These are phyloP conservation scores for Penicillium brevicompactum DNA, from an alignment of 2,329 filamentous ascomycete species.

Conservation along the genomic window DNA sequence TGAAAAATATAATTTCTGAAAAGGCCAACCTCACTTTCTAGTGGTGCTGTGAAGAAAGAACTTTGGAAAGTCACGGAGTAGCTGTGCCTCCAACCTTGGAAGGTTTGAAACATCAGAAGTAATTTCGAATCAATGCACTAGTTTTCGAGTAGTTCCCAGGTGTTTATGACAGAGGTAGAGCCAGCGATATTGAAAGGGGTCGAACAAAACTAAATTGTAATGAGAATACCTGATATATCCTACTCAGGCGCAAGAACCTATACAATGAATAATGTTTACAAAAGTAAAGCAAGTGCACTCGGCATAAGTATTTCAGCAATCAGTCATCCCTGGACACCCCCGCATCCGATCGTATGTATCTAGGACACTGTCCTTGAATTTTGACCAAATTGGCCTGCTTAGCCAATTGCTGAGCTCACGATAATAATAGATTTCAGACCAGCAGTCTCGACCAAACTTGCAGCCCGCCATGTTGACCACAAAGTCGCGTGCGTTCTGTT, in stretches of 20 bases:
- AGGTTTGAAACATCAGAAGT: no score
- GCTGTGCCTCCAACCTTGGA: no score
- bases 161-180: no score
- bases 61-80: no score
- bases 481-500: constrained; percentile 83
- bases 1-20: no score
- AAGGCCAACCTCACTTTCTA: no score
- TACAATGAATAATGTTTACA: neutral
- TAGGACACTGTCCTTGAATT: constrained; percentile 40
- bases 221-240: neutral
- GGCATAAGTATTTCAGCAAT: neutral
- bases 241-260: neutral
- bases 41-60: no score
- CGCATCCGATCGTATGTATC: constrained; percentile 26
- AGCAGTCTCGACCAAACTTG: constrained; percentile 95
- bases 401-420: constrained; percentile 87
- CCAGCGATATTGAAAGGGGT: no score
- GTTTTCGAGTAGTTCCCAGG: no score
- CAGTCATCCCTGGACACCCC: constrained; percentile 7
- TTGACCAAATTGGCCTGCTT: constrained; percentile 82
- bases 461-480: constrained; percentile 98
- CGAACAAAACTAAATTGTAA: no score
- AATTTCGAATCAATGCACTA: no score
- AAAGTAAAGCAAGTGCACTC: neutral
- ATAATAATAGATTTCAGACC: constrained; percentile 97